Conservation (phyloP, 306 rosid species). For the Pterocarpus santalinus region DNA sequence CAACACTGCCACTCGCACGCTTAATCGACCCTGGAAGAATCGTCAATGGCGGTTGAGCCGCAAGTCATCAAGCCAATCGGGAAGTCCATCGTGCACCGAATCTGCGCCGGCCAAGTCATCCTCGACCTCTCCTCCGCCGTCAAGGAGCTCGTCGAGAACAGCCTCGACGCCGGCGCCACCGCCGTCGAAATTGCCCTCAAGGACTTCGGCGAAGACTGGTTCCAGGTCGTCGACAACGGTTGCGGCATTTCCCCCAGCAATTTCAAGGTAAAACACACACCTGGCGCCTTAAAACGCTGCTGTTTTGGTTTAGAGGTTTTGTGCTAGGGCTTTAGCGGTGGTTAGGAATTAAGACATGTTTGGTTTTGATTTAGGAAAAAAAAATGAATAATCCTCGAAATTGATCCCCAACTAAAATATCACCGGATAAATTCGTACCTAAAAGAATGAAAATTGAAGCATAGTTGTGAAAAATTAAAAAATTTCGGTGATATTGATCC, state of each 20-base stretch:
- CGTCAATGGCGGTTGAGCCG: constrained; percentile 54
- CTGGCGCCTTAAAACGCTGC: background rate
- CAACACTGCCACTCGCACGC: background rate
- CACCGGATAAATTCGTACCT: too few relatives aligned
- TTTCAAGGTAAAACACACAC: constrained; percentile 57
- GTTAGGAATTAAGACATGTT: too few relatives aligned
- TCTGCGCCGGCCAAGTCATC: constrained; percentile 94
- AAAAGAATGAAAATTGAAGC: too few relatives aligned
- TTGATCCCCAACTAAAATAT: too few relatives aligned
- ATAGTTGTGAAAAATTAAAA: too few relatives aligned
- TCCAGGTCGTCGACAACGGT: constrained; percentile 93
- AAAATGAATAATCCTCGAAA: too few relatives aligned
- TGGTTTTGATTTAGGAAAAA: background rate
- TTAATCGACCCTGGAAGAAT: constrained; percentile 45
- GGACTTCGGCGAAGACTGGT: constrained; percentile 76
- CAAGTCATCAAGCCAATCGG: constrained; percentile 70
- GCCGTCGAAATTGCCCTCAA: constrained; percentile 79
- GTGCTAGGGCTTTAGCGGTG: background rate
- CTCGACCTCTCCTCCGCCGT: constrained; percentile 97
- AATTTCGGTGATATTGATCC: too few relatives aligned
- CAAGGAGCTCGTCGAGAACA: constrained; percentile 93
- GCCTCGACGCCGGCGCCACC: constrained; percentile 94
- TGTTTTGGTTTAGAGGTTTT: background rate
- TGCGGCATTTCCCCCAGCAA: constrained; percentile 83
- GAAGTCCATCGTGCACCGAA: constrained; percentile 77